phyloP scores from a whole-genome alignment of 2,329 filamentous ascomycete genomes.

The Macrophomina tecta region DNA sequence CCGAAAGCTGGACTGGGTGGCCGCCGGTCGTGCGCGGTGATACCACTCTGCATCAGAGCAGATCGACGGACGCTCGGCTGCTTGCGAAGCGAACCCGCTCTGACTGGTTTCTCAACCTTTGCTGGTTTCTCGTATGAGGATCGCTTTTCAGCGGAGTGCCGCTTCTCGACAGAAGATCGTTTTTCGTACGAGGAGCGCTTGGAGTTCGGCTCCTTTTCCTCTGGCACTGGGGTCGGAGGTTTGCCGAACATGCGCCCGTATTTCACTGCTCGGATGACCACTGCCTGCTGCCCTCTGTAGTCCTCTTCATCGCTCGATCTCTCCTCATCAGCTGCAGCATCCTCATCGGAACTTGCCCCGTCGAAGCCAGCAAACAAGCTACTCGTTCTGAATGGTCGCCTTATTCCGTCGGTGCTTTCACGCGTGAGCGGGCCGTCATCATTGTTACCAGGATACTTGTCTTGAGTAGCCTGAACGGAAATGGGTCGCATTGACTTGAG shows the following conservation, averaged over 20 bases:
- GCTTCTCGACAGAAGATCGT: conserved; percentile 38
- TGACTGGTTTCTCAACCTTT: conserved; percentile 42
- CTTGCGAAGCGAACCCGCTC: conserved; percentile 38
- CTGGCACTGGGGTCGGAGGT: conserved; percentile 50
- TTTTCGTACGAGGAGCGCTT: conserved; percentile 43
- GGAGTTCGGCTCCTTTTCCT: conserved; percentile 47
- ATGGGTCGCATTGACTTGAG: conserved; percentile 26
- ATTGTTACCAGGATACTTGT: conserved; percentile 79
- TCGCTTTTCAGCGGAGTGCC: neutral
- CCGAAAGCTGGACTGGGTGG: conserved; percentile 70
- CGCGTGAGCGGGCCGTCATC: conserved; percentile 75
- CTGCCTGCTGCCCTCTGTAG: conserved; percentile 51
- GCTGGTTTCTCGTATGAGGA: conserved; percentile 44
- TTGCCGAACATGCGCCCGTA: conserved; percentile 50
- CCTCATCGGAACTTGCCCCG: conserved; percentile 44
- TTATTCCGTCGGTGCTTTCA: conserved; percentile 63
- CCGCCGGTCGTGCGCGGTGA: conserved; percentile 69
- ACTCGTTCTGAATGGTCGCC: conserved; percentile 76
- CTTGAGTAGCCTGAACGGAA: conserved; percentile 52
- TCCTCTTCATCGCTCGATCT: conserved; percentile 63
- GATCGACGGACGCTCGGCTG: conserved; percentile 73
- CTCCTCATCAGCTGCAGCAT: conserved; percentile 66
- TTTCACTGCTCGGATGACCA: conserved; percentile 56
- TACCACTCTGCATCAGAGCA: conserved; percentile 80
- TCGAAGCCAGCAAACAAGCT: conserved; percentile 84